Conservation (phyloP, 305 asterid genomes). For the Fraxinus angustifolia region DNA sequence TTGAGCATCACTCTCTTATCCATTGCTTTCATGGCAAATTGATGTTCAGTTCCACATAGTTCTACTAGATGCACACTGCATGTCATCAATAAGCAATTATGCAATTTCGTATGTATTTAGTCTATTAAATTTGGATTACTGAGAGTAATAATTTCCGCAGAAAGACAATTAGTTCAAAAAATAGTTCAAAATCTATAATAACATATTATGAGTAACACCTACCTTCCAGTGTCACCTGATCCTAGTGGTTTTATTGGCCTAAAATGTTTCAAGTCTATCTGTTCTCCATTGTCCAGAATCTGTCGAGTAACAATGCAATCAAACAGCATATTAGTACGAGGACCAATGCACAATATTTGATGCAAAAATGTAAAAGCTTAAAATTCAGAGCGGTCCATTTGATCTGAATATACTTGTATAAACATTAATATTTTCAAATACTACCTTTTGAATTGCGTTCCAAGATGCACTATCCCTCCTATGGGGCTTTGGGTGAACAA, state of each 20-base stretch:
- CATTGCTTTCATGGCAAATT: constrained; percentile 95
- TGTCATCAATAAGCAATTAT: neutral
- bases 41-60: constrained; percentile 69
- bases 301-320: constrained; percentile 29
- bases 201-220: neutral
- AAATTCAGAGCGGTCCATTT: neutral
- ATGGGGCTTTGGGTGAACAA: constrained; percentile 91
- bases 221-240: constrained; percentile 99
- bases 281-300: constrained; percentile 71
- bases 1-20: constrained; percentile 88
- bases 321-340: constrained; percentile 11
- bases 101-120: neutral
- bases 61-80: constrained; percentile 80
- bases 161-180: neutral
- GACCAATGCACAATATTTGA: constrained; percentile 7
- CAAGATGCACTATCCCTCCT: constrained; percentile 73
- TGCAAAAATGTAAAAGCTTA: neutral
- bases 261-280: constrained; percentile 79
- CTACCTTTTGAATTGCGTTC: constrained; percentile 82
- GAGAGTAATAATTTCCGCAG: neutral
- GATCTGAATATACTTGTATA: neutral
- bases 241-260: constrained; percentile 94
- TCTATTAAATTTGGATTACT: neutral
- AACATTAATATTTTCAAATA: neutral
- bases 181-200: neutral